Evolutionary conservation across 768 basidiomycete genomes (phyloP).

Genomic region (Suillus paluster): DNA sequence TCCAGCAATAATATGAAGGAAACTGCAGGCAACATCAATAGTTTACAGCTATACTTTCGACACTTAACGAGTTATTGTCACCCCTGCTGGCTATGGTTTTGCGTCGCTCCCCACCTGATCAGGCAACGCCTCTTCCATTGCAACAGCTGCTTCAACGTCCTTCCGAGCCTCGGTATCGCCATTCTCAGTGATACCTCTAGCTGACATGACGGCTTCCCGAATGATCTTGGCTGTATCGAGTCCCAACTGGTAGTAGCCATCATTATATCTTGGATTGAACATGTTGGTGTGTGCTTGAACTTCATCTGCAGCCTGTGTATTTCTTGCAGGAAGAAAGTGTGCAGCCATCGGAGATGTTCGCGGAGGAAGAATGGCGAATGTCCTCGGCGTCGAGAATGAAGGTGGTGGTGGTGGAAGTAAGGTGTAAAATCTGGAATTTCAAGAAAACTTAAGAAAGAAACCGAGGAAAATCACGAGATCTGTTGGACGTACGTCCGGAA

Average conservation of each 20-base stretch:
- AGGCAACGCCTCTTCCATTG: conserved; percentile 11
- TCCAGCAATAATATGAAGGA: conserved; percentile 39
- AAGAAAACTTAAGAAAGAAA: not conserved
- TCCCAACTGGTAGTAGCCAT: conserved; percentile 89
- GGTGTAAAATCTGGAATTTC: conserved; percentile 73
- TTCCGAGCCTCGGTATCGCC: conserved; percentile 10
- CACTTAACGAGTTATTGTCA: conserved; percentile 13
- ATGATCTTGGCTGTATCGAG: conserved; percentile 65
- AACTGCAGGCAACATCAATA: not conserved
- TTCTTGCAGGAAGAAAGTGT: conserved; percentile 67
- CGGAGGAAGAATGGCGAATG: conserved; percentile 79
- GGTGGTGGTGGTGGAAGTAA: conserved; percentile 74
- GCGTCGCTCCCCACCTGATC: not conserved
- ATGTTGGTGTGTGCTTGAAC: conserved; percentile 87
- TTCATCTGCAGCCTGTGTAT: conserved; percentile 74
- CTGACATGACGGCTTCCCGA: conserved; percentile 53
- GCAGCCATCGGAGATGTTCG: conserved; percentile 48
- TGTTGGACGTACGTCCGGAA: conserved; percentile 68
- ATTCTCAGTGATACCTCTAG: conserved; percentile 24
- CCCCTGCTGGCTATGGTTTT: conserved; percentile 7
- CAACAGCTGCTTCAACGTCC: conserved; percentile 12
- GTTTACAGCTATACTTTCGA: conserved; percentile 15
- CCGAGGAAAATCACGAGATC: not conserved
- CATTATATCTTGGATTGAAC: conserved; percentile 82
- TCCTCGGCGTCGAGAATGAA: conserved; percentile 55